Evolutionary conservation across 176 grass and related monocot species (phyloP).

Genomic region (Avena eriantha): DNA sequence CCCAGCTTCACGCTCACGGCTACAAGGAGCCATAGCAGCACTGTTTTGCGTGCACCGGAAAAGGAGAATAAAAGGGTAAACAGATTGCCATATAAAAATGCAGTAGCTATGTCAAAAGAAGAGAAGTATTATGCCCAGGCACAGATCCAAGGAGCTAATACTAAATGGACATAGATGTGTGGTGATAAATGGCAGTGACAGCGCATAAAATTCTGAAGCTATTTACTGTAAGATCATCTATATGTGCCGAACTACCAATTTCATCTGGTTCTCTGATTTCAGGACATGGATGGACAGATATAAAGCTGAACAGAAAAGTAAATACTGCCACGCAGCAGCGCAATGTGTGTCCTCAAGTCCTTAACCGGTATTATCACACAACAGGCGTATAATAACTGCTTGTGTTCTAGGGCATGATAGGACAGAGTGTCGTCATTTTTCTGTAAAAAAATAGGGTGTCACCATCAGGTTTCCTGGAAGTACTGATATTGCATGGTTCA

Average conservation of each 20-base stretch:
- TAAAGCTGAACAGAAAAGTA: neutral
- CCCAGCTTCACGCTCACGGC: constrained; percentile 65
- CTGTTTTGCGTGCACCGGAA: neutral
- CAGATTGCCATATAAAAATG: neutral
- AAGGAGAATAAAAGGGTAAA: neutral
- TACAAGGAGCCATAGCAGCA: constrained; percentile 62
- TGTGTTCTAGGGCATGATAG: neutral
- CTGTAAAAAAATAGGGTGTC: neutral
- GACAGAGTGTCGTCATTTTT: neutral
- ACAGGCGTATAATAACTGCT: neutral
- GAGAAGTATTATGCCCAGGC: neutral
- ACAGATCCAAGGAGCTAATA: neutral
- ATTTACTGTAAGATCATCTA: neutral
- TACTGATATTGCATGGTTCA: neutral
- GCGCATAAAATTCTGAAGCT: neutral
- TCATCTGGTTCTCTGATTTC: neutral
- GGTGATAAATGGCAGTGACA: neutral
- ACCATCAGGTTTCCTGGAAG: neutral
- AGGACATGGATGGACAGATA: neutral
- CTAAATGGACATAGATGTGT: neutral
- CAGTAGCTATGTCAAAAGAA: neutral
- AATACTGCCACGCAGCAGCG: neutral
- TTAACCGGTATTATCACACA: neutral
- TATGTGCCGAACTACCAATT: neutral
- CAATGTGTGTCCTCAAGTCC: neutral